A percentile compares a stretch with the other conserved stretches of the same genome.
These are phyloP conservation scores for Dryadomyces quercivorus DNA, from an alignment of 2,329 filamentous ascomycete species.

Conservation along the genomic window DNA sequence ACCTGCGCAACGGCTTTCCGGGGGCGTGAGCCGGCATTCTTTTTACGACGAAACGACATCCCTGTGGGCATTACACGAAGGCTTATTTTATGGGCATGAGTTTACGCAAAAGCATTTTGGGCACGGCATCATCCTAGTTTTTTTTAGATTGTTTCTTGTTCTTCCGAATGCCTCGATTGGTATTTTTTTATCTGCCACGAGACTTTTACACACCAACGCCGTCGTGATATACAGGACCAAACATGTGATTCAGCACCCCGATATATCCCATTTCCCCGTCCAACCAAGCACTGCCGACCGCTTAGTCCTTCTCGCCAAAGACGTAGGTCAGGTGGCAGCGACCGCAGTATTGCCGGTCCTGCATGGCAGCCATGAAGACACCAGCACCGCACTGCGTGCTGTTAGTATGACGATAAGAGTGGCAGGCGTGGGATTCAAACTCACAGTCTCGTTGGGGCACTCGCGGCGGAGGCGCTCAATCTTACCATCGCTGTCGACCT, in stretches of 20 bases:
- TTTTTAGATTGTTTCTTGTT: too few species aligned
- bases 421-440: conserved; percentile 18
- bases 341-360: conserved; percentile 96
- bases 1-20: conserved; percentile 47
- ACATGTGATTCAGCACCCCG: not conserved
- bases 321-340: conserved; percentile 63
- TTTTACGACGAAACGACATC: not conserved
- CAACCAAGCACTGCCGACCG: conserved; percentile 12
- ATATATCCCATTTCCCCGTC: conserved; percentile 8
- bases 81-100: not conserved
- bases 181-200: not conserved
- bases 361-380: conserved; percentile 99
- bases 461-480: conserved; percentile 98
- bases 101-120: not conserved
- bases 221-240: not conserved
- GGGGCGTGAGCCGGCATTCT: not conserved
- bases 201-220: not conserved
- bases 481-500: conserved; percentile 99
- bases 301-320: conserved; percentile 52
- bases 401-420: not conserved
- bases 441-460: conserved; percentile 82
- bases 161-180: too few species aligned
- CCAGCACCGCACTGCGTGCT: conserved; percentile 80
- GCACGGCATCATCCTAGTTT: too few species aligned
- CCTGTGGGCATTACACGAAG: too few species aligned